phyloP scores from a whole-genome alignment of 306 rosid genomes.

The Cicer arietinum region DNA sequence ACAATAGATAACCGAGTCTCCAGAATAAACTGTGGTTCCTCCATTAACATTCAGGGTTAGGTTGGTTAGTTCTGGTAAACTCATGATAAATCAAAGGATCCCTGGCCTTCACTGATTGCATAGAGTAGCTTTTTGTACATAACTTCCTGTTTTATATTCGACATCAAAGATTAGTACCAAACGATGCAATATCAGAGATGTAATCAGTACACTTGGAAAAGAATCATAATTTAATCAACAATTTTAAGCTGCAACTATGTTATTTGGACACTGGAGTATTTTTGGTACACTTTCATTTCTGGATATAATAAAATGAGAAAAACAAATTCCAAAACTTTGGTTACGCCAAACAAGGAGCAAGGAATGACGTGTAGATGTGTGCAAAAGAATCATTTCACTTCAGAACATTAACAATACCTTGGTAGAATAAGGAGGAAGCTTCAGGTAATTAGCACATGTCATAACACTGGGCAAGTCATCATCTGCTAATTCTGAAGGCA shows the following conservation, averaged over 20 bases:
- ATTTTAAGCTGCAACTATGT: slow-evolving; percentile 4
- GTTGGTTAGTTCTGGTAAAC: slow-evolving; percentile 58
- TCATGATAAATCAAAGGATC: slow-evolving; percentile 98
- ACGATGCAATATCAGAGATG: slow-evolving; percentile 4
- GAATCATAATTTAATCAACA: not conserved
- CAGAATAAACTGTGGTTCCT: slow-evolving; percentile 54
- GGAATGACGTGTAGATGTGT: not conserved
- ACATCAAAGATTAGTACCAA: slow-evolving; percentile 37
- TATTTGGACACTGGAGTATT: slow-evolving; percentile 3
- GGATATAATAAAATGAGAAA: slow-evolving; percentile 23
- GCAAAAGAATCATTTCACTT: not conserved
- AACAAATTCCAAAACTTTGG: slow-evolving; percentile 1
- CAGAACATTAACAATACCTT: slow-evolving; percentile 58
- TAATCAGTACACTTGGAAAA: slow-evolving; percentile 1
- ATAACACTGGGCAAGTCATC: slow-evolving; percentile 99
- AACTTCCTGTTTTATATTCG: slow-evolving; percentile 67
- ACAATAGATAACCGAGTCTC: slow-evolving; percentile 52
- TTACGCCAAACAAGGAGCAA: slow-evolving; percentile 1
- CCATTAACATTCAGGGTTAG: slow-evolving; percentile 61
- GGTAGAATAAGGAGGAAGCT: slow-evolving; percentile 99
- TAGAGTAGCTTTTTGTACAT: slow-evolving; percentile 94
- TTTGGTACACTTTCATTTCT: slow-evolving; percentile 13
- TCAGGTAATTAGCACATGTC: slow-evolving; percentile 99
- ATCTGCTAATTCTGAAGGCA: slow-evolving; percentile 82
- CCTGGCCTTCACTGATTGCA: slow-evolving; percentile 99